Percentiles rank a stretch among this genome's conserved stretches.
Evolutionary conservation across 148 eudicot species (phyloP).

Genomic region (Polygonum aviculare): DNA sequence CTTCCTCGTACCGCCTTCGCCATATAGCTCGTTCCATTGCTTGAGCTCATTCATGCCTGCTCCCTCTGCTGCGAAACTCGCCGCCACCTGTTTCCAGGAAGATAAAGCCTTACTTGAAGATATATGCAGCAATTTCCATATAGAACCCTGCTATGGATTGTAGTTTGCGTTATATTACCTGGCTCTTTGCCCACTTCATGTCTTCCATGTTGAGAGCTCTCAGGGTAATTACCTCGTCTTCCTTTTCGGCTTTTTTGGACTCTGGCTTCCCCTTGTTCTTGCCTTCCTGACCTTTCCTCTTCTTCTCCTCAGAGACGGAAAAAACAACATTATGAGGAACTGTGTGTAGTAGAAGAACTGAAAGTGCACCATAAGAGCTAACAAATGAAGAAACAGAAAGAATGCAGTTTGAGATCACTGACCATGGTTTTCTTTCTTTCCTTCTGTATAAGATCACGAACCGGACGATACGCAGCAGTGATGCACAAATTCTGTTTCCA

Average conservation of each 20-base stretch:
- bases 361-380: background rate
- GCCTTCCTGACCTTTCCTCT: constrained; percentile 48
- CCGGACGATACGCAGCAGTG: constrained; percentile 93
- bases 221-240: constrained; percentile 51
- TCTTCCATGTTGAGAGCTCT: constrained; percentile 91
- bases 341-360: background rate
- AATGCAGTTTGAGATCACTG: constrained; percentile 7
- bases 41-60: constrained; percentile 71
- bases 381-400: background rate
- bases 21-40: constrained; percentile 90
- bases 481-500: constrained; percentile 65
- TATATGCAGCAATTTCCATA: background rate
- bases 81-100: constrained; percentile 53
- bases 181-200: constrained; percentile 84
- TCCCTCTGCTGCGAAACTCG: constrained; percentile 85
- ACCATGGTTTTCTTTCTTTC: constrained; percentile 78
- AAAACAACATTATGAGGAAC: background rate
- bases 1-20: constrained; percentile 95
- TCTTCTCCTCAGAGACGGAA: constrained; percentile 40
- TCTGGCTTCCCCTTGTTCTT: constrained; percentile 34
- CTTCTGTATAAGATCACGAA: constrained; percentile 76
- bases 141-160: background rate
- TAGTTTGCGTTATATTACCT: constrained; percentile 33
- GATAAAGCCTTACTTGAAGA: background rate
- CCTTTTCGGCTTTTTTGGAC: constrained; percentile 34